Evolutionary conservation across 768 basidiomycete species (phyloP).

Genomic region (Tulasnella calospora): DNA sequence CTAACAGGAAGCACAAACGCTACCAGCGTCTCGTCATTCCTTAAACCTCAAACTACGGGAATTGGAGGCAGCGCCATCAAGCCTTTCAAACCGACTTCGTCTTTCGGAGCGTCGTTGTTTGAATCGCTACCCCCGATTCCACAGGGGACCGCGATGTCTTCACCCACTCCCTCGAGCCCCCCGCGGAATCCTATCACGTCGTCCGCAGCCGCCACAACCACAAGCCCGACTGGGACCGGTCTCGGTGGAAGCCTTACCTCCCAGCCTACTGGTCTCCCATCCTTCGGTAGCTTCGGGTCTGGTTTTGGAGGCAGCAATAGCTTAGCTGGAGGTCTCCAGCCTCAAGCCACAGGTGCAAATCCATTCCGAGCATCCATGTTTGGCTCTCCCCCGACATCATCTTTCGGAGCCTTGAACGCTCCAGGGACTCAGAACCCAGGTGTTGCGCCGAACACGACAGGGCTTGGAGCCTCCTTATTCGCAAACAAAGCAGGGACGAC

Average conservation of each 20-base stretch:
- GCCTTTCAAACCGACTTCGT: slow-evolving; percentile 76
- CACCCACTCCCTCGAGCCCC: slow-evolving; percentile 7
- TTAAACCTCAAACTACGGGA: slow-evolving; percentile 50
- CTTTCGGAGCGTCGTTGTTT: slow-evolving; percentile 70
- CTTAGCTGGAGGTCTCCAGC: slow-evolving; percentile 38
- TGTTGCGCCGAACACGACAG: slow-evolving; percentile 24
- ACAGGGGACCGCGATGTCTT: slow-evolving; percentile 18
- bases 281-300: slow-evolving; percentile 33
- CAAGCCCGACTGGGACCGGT: not conserved
- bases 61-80: slow-evolving; percentile 53
- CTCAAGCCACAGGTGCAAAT: slow-evolving; percentile 44
- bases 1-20: slow-evolving; percentile 45
- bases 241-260: slow-evolving; percentile 32
- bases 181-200: slow-evolving; percentile 5
- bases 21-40: slow-evolving; percentile 34
- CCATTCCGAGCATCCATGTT: slow-evolving; percentile 44
- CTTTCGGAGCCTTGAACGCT: not conserved
- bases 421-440: not conserved
- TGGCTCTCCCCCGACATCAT: not conserved
- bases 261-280: slow-evolving; percentile 42
- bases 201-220: not conserved
- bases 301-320: slow-evolving; percentile 26
- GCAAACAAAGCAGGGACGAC: slow-evolving; percentile 3
- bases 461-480: slow-evolving; percentile 20
- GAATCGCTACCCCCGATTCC: slow-evolving; percentile 72